Conservation (phyloP, 2,329 filamentous ascomycete genomes). For the Monilinia fructicola region DNA sequence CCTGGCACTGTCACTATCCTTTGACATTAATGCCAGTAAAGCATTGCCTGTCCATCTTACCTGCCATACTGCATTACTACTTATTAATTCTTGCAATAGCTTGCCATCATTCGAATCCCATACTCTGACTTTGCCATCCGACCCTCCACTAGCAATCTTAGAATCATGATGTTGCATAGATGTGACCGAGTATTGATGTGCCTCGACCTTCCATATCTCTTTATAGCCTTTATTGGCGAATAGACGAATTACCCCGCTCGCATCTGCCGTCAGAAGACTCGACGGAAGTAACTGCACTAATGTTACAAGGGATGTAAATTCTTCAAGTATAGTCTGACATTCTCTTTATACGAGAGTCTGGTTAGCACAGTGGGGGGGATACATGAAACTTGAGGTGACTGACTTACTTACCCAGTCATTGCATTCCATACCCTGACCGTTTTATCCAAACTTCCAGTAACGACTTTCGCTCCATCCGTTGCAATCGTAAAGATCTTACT, state of each 20-base stretch:
- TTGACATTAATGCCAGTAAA: neutral
- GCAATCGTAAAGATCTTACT: constrained; percentile 45
- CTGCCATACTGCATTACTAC: neutral
- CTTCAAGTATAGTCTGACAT: neutral
- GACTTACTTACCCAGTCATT: constrained; percentile 49
- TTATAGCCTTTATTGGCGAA: neutral
- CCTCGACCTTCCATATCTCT: neutral
- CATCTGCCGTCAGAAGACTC: neutral
- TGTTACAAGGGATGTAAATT: neutral
- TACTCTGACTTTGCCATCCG: neutral
- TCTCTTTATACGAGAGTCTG: neutral
- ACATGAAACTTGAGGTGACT: neutral
- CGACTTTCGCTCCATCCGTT: constrained; percentile 86
- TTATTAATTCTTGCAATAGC: neutral
- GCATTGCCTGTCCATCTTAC: neutral
- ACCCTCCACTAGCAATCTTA: neutral
- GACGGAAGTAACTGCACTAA: neutral
- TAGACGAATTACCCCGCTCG: neutral
- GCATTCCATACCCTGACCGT: constrained; percentile 95
- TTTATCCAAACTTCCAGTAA: constrained; percentile 90
- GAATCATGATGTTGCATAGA: neutral
- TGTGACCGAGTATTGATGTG: neutral
- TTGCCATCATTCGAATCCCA: neutral
- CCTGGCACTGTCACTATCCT: neutral
- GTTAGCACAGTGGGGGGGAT: neutral